A percentile compares a stretch with the other conserved stretches of the same genome.
These are phyloP conservation scores for Panus rudis DNA, from an alignment of 768 basidiomycete genomes.

Conservation along the genomic window DNA sequence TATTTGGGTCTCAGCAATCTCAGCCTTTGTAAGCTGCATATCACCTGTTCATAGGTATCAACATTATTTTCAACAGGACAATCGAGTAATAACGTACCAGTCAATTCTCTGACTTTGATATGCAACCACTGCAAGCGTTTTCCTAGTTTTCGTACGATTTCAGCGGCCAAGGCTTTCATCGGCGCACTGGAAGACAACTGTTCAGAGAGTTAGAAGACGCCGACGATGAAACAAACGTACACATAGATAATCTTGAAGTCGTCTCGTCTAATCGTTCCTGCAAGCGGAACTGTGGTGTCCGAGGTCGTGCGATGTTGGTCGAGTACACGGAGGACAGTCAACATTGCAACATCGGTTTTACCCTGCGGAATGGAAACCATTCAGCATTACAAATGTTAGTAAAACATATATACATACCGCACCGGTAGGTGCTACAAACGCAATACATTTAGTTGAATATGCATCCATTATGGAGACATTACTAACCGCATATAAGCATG, in stretches of 20 bases:
- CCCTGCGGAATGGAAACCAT: slow-evolving; percentile 45
- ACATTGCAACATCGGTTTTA: slow-evolving; percentile 98
- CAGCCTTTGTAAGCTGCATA: slow-evolving; percentile 93
- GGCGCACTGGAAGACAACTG: slow-evolving; percentile 58
- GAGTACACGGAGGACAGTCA: slow-evolving; percentile 85
- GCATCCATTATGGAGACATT: slow-evolving; percentile 1
- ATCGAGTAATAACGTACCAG: slow-evolving; percentile 41
- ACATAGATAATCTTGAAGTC: slow-evolving; percentile 97
- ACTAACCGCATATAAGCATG: slow-evolving; percentile 82
- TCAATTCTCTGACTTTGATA: slow-evolving; percentile 84
- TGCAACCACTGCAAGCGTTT: slow-evolving; percentile 85
- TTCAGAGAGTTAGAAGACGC: neutral
- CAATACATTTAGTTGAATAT: neutral
- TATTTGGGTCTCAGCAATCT: slow-evolving; percentile 92
- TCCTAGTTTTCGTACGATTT: slow-evolving; percentile 90
- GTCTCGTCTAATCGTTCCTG: slow-evolving; percentile 52
- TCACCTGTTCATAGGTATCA: slow-evolving; percentile 43
- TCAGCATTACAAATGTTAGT: neutral
- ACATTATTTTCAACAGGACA: neutral
- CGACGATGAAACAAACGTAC: slow-evolving; percentile 32
- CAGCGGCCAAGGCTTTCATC: slow-evolving; percentile 96
- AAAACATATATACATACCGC: slow-evolving; percentile 51
- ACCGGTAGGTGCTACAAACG: slow-evolving; percentile 81
- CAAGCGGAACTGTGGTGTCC: slow-evolving; percentile 26
- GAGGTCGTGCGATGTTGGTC: slow-evolving; percentile 50